Base-by-base conservation (phyloP, 2,329 filamentous ascomycete genomes). In the Aspergillus fischeri region DNA sequence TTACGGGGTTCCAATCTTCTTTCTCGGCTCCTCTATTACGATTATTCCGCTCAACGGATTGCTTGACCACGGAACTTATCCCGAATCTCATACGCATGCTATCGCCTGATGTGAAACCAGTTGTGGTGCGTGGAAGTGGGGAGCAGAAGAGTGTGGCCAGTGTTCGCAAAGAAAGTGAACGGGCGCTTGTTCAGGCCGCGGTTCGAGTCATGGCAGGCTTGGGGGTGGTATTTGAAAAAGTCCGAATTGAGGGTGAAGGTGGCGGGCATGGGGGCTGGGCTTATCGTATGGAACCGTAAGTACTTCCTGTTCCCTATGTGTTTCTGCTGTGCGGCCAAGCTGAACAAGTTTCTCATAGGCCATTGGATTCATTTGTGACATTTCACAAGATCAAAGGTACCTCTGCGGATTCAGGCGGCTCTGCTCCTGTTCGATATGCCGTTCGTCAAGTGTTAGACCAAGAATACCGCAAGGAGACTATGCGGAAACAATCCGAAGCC, bases 271-370 rank as follows among this genome's bases (percentile, higher is more conserved):
- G 85, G 35, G 86, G 83, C 64, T 97, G 87, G 82, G 87, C 96
- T 8, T 97, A 96, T 74, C 86, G 94, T 53, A 92, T 99, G 90
- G 93, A 97, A 69, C 94, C 94, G 83, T 92, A 78, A 81, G 88
- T 86, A 21, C 58, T 11, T 49, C 10, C n/a, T 27, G 20, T 3
- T n/a, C 6, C 8, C 2, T 27, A n/a, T n/a, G 17, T 6, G 7
- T 10, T 47, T 4, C 1, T 51, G 21, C 2, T 6, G 25, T 9
- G 32, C 14, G 51, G 27, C 41, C 28, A 21, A 57, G 38, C 49
- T 60, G 61, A 49, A 65, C 45, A 48, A 45, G 56, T 2, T 20
- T 8, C 3, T 10, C 29, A 35, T 59, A 83, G 81, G 55, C 80
- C 85, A 0, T 81, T 99, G n/a, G 94, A 99, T 73, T 80, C 83